Evolutionary conservation across 176 grass and related monocot species (phyloP).

Genomic region (Rhynchospora pubera): DNA sequence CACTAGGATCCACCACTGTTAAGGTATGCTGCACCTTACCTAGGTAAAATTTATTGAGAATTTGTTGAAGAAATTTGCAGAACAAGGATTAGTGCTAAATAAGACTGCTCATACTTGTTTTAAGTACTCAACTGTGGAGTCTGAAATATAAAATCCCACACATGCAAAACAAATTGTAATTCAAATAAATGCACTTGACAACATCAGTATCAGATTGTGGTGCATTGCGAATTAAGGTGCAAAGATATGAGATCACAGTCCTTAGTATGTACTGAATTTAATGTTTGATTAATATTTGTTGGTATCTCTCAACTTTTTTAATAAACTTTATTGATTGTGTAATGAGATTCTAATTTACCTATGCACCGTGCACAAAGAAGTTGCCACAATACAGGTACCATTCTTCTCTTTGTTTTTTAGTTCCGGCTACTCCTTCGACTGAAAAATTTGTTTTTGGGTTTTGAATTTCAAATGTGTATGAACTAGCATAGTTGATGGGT

Average conservation of each 20-base stretch:
- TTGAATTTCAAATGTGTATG: slow-evolving; percentile 16
- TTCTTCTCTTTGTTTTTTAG: slow-evolving; percentile 15
- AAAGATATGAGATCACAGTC: neutral
- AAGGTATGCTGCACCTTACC: neutral
- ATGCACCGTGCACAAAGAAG: slow-evolving; percentile 45
- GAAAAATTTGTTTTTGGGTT: neutral
- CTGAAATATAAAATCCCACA: neutral
- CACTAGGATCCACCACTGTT: neutral
- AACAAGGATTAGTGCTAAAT: neutral
- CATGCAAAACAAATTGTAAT: neutral
- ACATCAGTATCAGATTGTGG: neutral
- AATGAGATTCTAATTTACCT: slow-evolving; percentile 69
- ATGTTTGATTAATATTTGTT: neutral
- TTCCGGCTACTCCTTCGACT: neutral
- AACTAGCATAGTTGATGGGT: slow-evolving; percentile 24
- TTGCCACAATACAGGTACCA: slow-evolving; percentile 66
- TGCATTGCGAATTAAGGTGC: neutral
- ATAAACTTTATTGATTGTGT: slow-evolving; percentile 40
- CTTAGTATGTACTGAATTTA: neutral
- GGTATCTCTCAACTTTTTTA: neutral
- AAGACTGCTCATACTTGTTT: neutral
- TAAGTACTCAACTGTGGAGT: neutral
- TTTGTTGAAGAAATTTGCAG: neutral
- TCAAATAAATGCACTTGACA: neutral
- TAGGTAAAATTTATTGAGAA: neutral